A percentile compares a stretch with the other conserved stretches of the same genome.
Evolutionary conservation across 495 filamentous ascomycete species (phyloP).

Genomic region (Astrothelium macrocarpum): DNA sequence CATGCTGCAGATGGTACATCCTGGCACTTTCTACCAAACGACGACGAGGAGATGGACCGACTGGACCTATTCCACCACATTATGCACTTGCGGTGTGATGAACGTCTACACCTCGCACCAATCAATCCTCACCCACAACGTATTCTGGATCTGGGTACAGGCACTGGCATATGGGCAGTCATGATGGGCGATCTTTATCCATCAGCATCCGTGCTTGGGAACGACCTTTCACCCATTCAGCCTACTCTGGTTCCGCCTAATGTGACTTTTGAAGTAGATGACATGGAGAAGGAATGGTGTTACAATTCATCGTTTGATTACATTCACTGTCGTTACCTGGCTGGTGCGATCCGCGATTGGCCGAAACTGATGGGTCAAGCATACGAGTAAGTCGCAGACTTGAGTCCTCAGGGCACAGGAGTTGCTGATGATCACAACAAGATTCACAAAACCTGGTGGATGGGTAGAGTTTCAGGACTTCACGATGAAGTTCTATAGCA

Average conservation of each 20-base stretch:
- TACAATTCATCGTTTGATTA: slow-evolving; percentile 35
- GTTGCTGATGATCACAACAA: slow-evolving; percentile 18
- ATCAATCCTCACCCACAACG: slow-evolving; percentile 35
- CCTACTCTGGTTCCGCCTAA: slow-evolving; percentile 23
- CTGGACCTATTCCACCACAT: slow-evolving; percentile 61
- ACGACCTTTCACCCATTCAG: slow-evolving; percentile 24
- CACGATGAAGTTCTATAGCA: slow-evolving; percentile 15
- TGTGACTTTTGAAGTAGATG: slow-evolving; percentile 24
- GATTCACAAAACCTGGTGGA: slow-evolving; percentile 50
- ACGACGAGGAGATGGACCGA: slow-evolving; percentile 53
- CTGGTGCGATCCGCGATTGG: slow-evolving; percentile 40
- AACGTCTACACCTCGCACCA: slow-evolving; percentile 44
- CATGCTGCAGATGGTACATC: slow-evolving; percentile 10
- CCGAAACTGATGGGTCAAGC: slow-evolving; percentile 31
- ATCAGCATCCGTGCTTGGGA: slow-evolving; percentile 19
- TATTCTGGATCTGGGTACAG: slow-evolving; percentile 53
- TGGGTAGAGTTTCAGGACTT: slow-evolving; percentile 43
- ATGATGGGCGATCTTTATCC: slow-evolving; percentile 1
- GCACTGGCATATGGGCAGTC: slow-evolving; percentile 53
- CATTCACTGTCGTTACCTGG: slow-evolving; percentile 37
- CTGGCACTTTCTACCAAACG: slow-evolving; percentile 12
- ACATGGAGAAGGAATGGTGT: slow-evolving; percentile 23
- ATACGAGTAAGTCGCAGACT: slow-evolving; percentile 23
- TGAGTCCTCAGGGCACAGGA: neutral
- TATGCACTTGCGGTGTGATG: slow-evolving; percentile 42